Conservation (phyloP, 2,329 filamentous ascomycete genomes). For the Fusarium pilosicola region DNA sequence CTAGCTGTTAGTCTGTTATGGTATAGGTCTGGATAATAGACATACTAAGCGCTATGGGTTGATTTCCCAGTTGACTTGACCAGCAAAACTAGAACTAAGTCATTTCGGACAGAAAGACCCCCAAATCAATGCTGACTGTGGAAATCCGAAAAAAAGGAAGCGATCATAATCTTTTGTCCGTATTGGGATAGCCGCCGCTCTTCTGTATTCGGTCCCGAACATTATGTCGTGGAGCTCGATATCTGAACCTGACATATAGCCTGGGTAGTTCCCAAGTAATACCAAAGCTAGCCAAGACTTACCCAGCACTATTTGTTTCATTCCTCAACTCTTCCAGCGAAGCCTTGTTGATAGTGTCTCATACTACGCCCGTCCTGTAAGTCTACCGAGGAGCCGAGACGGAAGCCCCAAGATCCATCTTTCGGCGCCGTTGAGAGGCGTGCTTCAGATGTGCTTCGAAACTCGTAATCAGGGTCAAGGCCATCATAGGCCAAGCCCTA, state of each 20-base stretch:
- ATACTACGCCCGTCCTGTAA: slow-evolving; percentile 26
- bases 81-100: background rate
- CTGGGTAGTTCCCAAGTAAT: slow-evolving; percentile 12
- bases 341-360: slow-evolving; percentile 26
- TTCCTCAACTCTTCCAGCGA: slow-evolving; percentile 4
- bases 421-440: slow-evolving; percentile 12
- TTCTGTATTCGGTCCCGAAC: background rate
- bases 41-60: slow-evolving; percentile 25
- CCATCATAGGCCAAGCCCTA: background rate
- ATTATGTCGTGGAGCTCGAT: background rate
- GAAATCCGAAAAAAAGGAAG: background rate
- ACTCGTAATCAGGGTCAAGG: slow-evolving; percentile 16
- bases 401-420: slow-evolving; percentile 37
- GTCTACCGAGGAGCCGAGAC: slow-evolving; percentile 32
- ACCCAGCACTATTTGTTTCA: slow-evolving; percentile 33
- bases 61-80: background rate
- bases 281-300: slow-evolving; percentile 15
- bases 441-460: slow-evolving; percentile 44
- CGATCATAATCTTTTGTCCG: background rate
- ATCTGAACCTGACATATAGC: slow-evolving; percentile 15
- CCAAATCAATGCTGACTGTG: background rate
- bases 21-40: slow-evolving; percentile 11
- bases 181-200: background rate
- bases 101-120: background rate
- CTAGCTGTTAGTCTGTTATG: background rate